A percentile compares a stretch with the other conserved stretches of the same genome.
phyloP scores from a whole-genome alignment of 371 early-diverging fungal species.

The Mortierella sp. region DNA sequence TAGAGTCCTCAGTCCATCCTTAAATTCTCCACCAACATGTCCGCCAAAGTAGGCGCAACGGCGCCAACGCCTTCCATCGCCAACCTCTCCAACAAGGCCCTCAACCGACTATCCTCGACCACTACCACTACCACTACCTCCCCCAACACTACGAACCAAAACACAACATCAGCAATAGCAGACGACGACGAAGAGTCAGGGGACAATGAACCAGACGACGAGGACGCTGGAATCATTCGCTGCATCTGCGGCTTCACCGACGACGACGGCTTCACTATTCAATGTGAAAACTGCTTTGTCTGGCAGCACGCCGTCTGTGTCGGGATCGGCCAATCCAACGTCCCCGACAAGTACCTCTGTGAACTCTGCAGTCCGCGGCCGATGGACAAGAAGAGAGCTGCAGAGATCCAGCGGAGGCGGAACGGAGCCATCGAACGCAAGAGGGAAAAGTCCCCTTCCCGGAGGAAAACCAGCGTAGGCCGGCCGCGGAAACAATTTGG shows the following conservation, averaged over 20 bases:
- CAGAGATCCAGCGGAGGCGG: conserved; percentile 54
- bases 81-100: conserved; percentile 42
- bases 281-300: conserved; percentile 93
- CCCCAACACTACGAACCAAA: background rate
- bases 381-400: conserved; percentile 60
- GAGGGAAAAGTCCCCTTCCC: conserved; percentile 48
- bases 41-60: conserved; percentile 41
- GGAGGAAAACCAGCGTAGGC: conserved; percentile 34
- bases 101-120: conserved; percentile 29
- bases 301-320: conserved; percentile 98
- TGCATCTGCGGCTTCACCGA: conserved; percentile 95
- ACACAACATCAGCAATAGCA: conserved; percentile 8
- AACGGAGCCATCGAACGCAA: conserved; percentile 38
- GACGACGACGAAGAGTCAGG: conserved; percentile 38
- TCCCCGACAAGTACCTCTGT: conserved; percentile 90
- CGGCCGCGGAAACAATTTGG: conserved; percentile 36
- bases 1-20: conserved; percentile 1
- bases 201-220: conserved; percentile 61
- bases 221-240: conserved; percentile 91
- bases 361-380: conserved; percentile 81
- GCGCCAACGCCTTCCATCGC: conserved; percentile 48
- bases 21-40: conserved; percentile 19
- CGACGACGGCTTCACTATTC: conserved; percentile 99
- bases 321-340: conserved; percentile 69
- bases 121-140: no score